These are phyloP conservation scores for Canna indica DNA, from an alignment of 176 grass and related monocot species.

Conservation along the genomic window DNA sequence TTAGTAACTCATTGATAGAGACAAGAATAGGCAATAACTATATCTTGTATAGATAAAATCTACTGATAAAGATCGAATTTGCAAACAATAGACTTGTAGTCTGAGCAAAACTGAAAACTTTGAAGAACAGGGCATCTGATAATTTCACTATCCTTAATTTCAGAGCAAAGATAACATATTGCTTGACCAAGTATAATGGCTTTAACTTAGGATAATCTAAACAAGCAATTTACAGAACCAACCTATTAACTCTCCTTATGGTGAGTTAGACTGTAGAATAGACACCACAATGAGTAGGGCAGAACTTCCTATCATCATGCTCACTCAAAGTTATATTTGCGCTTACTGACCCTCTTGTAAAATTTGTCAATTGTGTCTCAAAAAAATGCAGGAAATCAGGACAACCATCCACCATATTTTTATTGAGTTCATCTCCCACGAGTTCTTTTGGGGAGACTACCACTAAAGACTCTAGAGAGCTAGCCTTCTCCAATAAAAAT, in stretches of 20 bases:
- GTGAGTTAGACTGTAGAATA: conserved; percentile 64
- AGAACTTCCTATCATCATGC: conserved; percentile 31
- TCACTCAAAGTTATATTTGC: conserved; percentile 45
- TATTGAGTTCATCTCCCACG: conserved; percentile 31
- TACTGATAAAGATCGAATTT: not conserved
- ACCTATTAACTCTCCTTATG: conserved; percentile 16
- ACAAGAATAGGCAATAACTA: not conserved
- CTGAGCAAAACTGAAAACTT: not conserved
- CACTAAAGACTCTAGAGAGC: conserved; percentile 39
- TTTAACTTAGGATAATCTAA: conserved; percentile 1
- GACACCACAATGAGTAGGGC: conserved; percentile 61
- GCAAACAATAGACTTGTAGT: not conserved
- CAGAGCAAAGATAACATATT: not conserved
- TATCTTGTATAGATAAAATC: not conserved
- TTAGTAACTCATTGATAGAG: too few relatives aligned
- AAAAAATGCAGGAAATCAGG: conserved; percentile 24
- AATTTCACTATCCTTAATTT: conserved; percentile 11
- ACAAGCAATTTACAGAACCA: not conserved
- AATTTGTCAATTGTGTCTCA: conserved; percentile 25
- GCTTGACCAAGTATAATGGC: conserved; percentile 9
- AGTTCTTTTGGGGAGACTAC: conserved; percentile 51
- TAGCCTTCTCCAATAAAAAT: conserved; percentile 54
- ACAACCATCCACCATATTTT: conserved; percentile 23
- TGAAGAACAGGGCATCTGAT: not conserved
- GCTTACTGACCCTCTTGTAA: conserved; percentile 46